Conservation (phyloP, 2,329 filamentous ascomycete species). For the Aureobasidium melanogenum region DNA sequence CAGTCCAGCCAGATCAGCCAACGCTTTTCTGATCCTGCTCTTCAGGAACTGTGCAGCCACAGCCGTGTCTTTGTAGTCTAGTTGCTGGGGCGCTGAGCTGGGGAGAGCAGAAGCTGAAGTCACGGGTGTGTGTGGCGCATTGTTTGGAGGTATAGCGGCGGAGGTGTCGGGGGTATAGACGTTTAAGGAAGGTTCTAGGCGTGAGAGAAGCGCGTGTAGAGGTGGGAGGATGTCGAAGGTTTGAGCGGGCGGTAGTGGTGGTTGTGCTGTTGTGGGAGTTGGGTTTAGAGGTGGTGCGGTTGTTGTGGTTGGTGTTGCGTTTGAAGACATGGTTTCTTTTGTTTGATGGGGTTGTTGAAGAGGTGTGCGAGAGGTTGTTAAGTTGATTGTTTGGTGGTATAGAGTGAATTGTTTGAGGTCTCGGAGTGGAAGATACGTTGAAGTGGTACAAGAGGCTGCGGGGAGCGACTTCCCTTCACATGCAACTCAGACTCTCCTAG, state of each 20-base stretch:
- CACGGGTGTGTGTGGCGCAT: neutral
- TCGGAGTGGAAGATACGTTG: neutral
- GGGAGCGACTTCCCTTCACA: neutral
- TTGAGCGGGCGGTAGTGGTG: constrained; percentile 65
- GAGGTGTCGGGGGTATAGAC: constrained; percentile 12
- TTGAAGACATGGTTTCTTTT: neutral
- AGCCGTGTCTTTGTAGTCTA: constrained; percentile 67
- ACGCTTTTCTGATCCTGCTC: constrained; percentile 66
- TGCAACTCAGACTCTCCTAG: too few species aligned
- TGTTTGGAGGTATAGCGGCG: neutral
- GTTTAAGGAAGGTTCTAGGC: constrained; percentile 38
- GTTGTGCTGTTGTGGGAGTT: constrained; percentile 35
- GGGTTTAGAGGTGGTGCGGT: constrained; percentile 4
- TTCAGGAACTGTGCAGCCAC: constrained; percentile 65
- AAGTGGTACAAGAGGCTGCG: neutral
- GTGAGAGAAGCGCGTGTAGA: constrained; percentile 67
- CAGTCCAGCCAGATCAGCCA: constrained; percentile 54
- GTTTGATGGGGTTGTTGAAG: neutral
- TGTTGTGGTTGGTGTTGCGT: constrained; percentile 17
- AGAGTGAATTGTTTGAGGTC: neutral
- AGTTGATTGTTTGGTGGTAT: neutral
- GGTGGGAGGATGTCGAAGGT: constrained; percentile 79
- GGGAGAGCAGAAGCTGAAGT: neutral
- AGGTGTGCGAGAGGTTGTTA: too few species aligned
- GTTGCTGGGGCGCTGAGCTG: constrained; percentile 10